phyloP scores from a whole-genome alignment of 345 rosid genomes.

The Lagerstroemia speciosa region DNA sequence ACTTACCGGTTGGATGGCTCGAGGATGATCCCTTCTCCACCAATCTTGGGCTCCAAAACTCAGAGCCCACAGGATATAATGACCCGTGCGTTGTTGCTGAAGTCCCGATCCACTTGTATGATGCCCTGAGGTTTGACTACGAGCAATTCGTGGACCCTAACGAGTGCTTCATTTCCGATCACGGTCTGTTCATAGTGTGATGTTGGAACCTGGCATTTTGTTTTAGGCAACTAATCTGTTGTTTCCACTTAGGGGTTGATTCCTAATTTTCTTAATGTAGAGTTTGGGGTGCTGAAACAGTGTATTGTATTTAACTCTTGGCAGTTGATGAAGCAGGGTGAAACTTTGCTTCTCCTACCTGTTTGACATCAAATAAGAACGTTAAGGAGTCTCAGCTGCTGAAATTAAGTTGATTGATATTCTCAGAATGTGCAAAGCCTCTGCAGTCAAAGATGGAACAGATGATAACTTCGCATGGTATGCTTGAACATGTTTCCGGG shows the following conservation, averaged over 20 bases:
- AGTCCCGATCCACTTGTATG: slow-evolving; percentile 41
- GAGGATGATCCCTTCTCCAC: slow-evolving; percentile 37
- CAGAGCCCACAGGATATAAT: slow-evolving; percentile 31
- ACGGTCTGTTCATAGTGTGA: slow-evolving; percentile 64
- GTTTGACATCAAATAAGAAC: slow-evolving; percentile 1
- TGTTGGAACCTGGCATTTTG: background rate
- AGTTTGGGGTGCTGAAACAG: background rate
- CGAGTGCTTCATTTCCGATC: slow-evolving; percentile 48
- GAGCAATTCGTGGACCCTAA: slow-evolving; percentile 48
- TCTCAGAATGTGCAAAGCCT: background rate
- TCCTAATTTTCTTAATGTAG: background rate
- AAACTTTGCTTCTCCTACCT: background rate
- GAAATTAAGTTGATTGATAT: background rate
- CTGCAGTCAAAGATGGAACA: background rate
- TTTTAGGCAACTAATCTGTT: background rate
- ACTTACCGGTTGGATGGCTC: slow-evolving; percentile 41
- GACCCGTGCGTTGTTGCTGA: slow-evolving; percentile 33
- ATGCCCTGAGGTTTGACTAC: slow-evolving; percentile 45
- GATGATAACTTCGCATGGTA: no score
- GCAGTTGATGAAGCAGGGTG: background rate
- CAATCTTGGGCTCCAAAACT: slow-evolving; percentile 41
- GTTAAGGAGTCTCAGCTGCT: background rate
- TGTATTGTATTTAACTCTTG: background rate
- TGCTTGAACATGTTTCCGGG: no score
- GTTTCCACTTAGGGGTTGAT: background rate